Base-by-base conservation (phyloP, 371 early-diverging fungal genomes). In the Lichtheimia corymbifera region DNA sequence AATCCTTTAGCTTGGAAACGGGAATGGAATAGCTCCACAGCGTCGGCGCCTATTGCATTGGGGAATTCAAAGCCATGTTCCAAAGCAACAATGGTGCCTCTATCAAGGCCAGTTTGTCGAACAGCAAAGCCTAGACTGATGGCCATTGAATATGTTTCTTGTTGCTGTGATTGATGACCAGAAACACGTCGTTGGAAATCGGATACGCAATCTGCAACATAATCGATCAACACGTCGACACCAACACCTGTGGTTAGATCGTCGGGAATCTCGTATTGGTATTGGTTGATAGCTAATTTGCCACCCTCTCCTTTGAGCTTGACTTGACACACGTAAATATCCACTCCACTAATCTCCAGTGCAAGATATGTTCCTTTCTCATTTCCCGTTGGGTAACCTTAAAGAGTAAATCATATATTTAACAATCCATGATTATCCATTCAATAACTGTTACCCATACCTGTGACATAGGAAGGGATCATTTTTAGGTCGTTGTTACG, bases 361-460 rank as follows among this genome's bases (percentile, higher is more conserved):
- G 95, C 95, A 18, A 97, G 81, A 76, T 86, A 94, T 20, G 87
- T 85, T n/a, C 96, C 96, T 30, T 83, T 87, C 66, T 96, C 96
- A 55, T 83, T 70, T 30, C 96, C 96, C 18, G 87, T 88, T 15
- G 96, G 96, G 53, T 80, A 73, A 2, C 78, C 81, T 78, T 24
- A 35, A 35, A 28, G 9, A 35, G 35, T 4, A 35, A 6, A 35
- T 35, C 35, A 35, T 7, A 7, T 28, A 28, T 5, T 11, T 35
- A 35, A 9, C 9, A 35, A 9, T 11, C 9, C 35, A 35, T 11
- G 35, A 11, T 35, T 2, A 35, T 28, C 28, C 22, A 22, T 22
- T 22, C 22, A 22, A 11, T 35, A 35, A 35, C 11, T 35, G 35
- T 4, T 35, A 35, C 11, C 11, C 47, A 42, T 74, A 79, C 79